phyloP scores from a whole-genome alignment of 495 filamentous ascomycete genomes.

The Collariella sp. region DNA sequence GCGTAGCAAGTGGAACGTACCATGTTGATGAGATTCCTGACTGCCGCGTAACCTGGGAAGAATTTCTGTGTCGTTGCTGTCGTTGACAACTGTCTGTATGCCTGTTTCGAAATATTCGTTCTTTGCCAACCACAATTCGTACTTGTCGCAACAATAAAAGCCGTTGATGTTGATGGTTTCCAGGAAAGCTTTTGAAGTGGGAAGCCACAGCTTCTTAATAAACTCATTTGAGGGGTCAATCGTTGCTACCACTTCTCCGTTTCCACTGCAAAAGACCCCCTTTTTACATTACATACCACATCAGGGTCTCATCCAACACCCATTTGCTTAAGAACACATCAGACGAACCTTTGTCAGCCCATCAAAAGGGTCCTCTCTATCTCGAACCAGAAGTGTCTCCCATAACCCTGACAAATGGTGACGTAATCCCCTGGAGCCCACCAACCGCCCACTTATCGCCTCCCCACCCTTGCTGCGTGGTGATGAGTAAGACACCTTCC shows the following conservation, averaged over 20 bases:
- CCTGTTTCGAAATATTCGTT: too few relatives aligned
- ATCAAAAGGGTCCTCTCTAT: not conserved
- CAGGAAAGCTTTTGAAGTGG: too few relatives aligned
- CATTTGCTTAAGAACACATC: not conserved
- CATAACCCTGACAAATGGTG: conserved; percentile 10
- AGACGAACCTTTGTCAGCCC: conserved; percentile 1
- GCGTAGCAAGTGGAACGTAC: not conserved
- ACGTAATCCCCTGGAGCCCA: conserved; percentile 5
- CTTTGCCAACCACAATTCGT: too few relatives aligned
- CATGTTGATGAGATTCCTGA: not conserved
- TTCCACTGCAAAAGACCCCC: too few relatives aligned
- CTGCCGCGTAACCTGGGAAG: not conserved
- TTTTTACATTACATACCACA: too few relatives aligned
- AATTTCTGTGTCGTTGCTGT: not conserved
- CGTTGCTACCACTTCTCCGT: too few relatives aligned
- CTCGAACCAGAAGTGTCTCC: not conserved
- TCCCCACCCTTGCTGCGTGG: not conserved
- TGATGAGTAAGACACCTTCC: conserved; percentile 1
- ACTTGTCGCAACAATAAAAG: too few relatives aligned
- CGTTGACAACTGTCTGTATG: not conserved
- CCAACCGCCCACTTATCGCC: not conserved
- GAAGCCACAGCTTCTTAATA: too few relatives aligned
- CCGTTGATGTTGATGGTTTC: too few relatives aligned
- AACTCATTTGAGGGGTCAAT: too few relatives aligned
- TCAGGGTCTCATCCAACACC: too few relatives aligned